These are phyloP conservation scores for Darksidea phi DNA, from an alignment of 495 filamentous ascomycete genomes.

Conservation along the genomic window DNA sequence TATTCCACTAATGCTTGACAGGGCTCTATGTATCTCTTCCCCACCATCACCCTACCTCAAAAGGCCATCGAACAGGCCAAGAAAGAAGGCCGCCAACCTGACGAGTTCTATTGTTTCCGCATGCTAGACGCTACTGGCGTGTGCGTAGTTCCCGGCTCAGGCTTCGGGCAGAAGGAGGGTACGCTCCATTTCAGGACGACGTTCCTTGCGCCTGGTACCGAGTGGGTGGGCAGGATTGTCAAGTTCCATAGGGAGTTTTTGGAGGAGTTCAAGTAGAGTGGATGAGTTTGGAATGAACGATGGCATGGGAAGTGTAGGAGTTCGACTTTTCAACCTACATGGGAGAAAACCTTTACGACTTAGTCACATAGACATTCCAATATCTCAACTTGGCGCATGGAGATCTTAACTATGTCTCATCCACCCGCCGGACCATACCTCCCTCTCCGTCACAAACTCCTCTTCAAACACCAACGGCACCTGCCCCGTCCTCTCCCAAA, in stretches of 20 bases:
- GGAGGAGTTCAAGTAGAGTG: constrained; percentile 63
- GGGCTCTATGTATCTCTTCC: constrained; percentile 98
- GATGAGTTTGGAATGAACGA: background rate
- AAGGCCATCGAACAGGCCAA: constrained; percentile 74
- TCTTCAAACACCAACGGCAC: background rate
- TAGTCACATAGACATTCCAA: no score
- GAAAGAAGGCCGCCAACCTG: constrained; percentile 69
- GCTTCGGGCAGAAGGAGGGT: constrained; percentile 91
- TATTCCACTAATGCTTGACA: constrained; percentile 41
- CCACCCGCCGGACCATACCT: no score
- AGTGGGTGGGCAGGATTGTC: constrained; percentile 85
- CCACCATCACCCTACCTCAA: constrained; percentile 74
- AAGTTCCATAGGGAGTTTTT: constrained; percentile 93
- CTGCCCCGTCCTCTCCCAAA: background rate
- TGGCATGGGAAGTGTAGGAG: no score
- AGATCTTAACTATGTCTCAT: no score
- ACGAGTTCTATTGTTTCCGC: constrained; percentile 91
- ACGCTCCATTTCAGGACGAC: constrained; percentile 95
- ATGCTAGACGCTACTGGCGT: constrained; percentile 92
- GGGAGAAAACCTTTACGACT: background rate
- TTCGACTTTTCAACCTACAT: background rate
- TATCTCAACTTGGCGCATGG: no score
- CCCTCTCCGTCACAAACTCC: background rate
- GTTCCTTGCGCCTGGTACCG: constrained; percentile 91
- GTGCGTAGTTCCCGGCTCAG: constrained; percentile 88